phyloP scores from a whole-genome alignment of 345 rosid genomes.

The Melaleuca quinquenervia region DNA sequence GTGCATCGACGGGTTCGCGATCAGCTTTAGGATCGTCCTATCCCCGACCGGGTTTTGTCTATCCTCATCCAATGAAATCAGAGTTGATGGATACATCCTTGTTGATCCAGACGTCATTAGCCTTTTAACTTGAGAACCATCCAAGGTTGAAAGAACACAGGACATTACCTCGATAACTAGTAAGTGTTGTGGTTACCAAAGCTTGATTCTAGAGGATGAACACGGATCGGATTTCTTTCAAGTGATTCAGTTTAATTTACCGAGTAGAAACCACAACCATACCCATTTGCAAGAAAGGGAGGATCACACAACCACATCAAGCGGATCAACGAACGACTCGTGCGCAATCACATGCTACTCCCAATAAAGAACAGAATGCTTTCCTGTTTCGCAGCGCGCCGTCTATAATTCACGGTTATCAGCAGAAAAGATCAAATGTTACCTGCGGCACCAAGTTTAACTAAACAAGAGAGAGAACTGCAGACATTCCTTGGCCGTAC shows the following conservation, averaged over 20 bases:
- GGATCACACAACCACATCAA: fast-evolving
- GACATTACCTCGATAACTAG: background rate
- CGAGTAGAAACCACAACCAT: background rate
- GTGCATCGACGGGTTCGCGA: background rate
- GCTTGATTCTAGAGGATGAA: background rate
- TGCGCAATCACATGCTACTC: no score
- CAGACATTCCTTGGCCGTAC: background rate
- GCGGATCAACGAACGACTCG: background rate
- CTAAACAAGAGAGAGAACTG: background rate
- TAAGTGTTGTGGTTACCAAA: background rate
- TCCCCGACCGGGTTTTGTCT: background rate
- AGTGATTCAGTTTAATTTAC: background rate
- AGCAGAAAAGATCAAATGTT: background rate
- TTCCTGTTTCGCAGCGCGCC: background rate
- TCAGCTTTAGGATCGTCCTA: background rate
- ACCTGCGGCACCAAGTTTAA: background rate
- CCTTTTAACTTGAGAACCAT: no score
- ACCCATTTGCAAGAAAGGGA: no score
- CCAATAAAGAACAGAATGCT: background rate
- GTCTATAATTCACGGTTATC: background rate
- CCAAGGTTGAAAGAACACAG: no score
- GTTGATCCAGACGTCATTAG: no score
- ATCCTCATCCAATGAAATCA: no score
- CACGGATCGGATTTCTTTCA: background rate
- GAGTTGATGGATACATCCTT: no score